Base-by-base conservation (phyloP, 768 basidiomycete genomes). In the Leccinum subgranulosum region DNA sequence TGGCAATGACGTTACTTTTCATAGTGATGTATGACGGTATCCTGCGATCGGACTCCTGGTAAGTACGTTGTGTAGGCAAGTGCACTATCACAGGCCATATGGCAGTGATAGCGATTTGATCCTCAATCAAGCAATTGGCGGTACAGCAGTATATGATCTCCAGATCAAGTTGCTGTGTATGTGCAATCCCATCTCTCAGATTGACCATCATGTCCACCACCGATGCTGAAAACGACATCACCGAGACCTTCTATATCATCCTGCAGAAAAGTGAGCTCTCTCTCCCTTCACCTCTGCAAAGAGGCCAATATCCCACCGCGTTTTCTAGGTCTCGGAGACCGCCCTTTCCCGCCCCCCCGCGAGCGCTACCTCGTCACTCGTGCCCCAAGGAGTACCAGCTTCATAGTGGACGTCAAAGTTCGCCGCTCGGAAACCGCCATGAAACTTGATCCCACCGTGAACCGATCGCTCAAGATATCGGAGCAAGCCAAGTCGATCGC, bases 321-420 rank as follows among this genome's bases (percentile, higher is more conserved):
- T 23, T 6, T n/a, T 52, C 27, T 34, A 57, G 59, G 59, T n/a
- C 17, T 49, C 12, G 72, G 74, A 7, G 88, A 87, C 27, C 88
- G 89, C 51, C 88, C 88, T 64, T 82, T 81, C 9, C 84, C 87
- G 0, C 84, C 90, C 1, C 84, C 86, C 10, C 74, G 73, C 34
- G 82, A 81, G 17, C 71, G 87, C 62, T 75, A 82, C 67, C 77
- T 76, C 21, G 62, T 90, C 59, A 80, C 81, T 25, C 74, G 77
- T 39, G 12, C 50, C 12, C 54, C 76, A 4, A 67, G 64, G 15
- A 70, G 75, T 34, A 34, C 73, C 14, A 60, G 63, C 19, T 75
- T 89, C 49, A 66, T 74, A 25, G 74, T 89, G 60, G 66, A 76
- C 15, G 75, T 81, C 21, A 77, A 80, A 4, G 62, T 77, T 10